Evolutionary conservation across 2,329 filamentous ascomycete species (phyloP).

Genomic region (Alternaria metachromatica): DNA sequence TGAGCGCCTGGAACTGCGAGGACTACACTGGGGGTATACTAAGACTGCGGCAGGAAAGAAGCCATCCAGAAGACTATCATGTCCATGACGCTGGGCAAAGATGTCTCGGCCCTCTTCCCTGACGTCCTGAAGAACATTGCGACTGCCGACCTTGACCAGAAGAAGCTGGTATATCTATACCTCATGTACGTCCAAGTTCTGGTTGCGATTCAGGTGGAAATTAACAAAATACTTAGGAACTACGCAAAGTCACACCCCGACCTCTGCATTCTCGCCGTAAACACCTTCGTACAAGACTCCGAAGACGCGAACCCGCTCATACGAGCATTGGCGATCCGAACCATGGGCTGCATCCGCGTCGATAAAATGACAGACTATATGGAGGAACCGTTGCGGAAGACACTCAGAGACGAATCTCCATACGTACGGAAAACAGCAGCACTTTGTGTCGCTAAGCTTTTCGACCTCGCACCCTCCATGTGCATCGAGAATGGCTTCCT

Average conservation of each 20-base stretch:
- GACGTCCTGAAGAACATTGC: slow-evolving; percentile 99
- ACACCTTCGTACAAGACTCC: slow-evolving; percentile 98
- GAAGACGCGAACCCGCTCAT: slow-evolving; percentile 98
- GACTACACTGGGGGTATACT: slow-evolving; percentile 35
- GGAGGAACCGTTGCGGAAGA: slow-evolving; percentile 97
- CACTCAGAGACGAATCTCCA: slow-evolving; percentile 92
- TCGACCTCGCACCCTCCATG: slow-evolving; percentile 89
- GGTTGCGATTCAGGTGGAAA: not conserved
- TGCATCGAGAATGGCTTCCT: slow-evolving; percentile 97
- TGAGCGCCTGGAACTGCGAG: slow-evolving; percentile 39
- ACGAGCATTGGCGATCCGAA: slow-evolving; percentile 91
- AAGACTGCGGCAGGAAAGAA: slow-evolving; percentile 72
- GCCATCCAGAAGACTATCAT: slow-evolving; percentile 99
- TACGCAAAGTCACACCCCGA: slow-evolving; percentile 99
- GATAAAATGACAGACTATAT: slow-evolving; percentile 99
- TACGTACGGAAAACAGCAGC: slow-evolving; percentile 98
- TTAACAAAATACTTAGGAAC: slow-evolving; percentile 68
- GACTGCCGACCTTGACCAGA: slow-evolving; percentile 92
- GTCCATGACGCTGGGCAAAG: slow-evolving; percentile 99
- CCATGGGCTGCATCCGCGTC: slow-evolving; percentile 97
- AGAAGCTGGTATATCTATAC: slow-evolving; percentile 98
- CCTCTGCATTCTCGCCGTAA: slow-evolving; percentile 96
- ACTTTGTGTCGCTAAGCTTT: slow-evolving; percentile 97
- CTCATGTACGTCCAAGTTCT: slow-evolving; percentile 71
- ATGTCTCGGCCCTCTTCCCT: slow-evolving; percentile 95